Base-by-base conservation (phyloP, 345 rosid genomes). In the Populus tremula region DNA sequence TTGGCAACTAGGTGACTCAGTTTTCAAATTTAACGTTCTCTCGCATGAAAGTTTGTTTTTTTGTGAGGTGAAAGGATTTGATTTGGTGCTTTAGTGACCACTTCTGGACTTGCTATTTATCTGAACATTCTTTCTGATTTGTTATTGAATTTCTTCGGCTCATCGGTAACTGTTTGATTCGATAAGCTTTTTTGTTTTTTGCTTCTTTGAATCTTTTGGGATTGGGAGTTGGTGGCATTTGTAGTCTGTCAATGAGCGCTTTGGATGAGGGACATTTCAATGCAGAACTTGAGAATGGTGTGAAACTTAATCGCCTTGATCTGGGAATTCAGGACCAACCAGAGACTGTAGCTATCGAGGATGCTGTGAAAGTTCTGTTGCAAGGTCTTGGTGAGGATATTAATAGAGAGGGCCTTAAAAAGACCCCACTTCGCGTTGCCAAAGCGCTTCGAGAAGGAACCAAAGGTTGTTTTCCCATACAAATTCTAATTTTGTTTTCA, bases 381-480 rank as follows among this genome's bases (percentile, higher is more conserved):
- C 89, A 89, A 80, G 97, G 98, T 67, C 80, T 96, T 71, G 87
- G 89, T 47, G 97, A 96, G 67, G 94, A 96, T 88, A 27, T 91
- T 78, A 79, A 88, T 69, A 87, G 99, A 61, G 97, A 94, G 84
- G 99, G 99, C 49, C 81, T 96, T 75, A 91, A 81, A 76, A 96
- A 87, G 85, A 96, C 99, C 70, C 97, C 99, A 64, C 81, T 89
- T 77, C 97, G 99, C 47, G 98, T 96, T 47, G 98, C 99, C 66
- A 94, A 92, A 83, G 97, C 99, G 10, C 89, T 96, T 76, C 87
- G 90, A 6, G 90, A 90, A 79, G 97, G 91, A 64, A 96, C 97
- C 73, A 87, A 78, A 92, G 98, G 99, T 96, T 70, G 66, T 33
- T 41, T 17, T 1, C 13, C 41, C 8, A 14, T 11, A 6, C 38